Evolutionary conservation across 495 filamentous ascomycete species (phyloP).

Genomic region (Jackrogersella minutella): DNA sequence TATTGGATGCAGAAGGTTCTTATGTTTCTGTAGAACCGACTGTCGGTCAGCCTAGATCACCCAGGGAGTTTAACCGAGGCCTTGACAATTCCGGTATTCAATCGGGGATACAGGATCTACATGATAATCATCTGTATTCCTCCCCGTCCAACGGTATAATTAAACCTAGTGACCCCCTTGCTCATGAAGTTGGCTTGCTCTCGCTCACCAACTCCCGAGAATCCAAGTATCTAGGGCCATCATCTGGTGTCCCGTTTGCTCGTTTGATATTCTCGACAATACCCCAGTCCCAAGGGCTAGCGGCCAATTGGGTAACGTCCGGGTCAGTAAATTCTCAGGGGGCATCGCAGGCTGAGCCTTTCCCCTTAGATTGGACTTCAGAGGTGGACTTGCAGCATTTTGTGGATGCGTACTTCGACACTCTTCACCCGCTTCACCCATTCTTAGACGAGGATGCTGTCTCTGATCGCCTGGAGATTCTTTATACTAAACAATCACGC

Average conservation of each 20-base stretch:
- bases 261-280: slow-evolving; percentile 50
- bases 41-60: not conserved
- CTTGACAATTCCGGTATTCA: not conserved
- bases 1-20: not conserved
- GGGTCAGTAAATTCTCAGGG: not conserved
- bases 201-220: slow-evolving; percentile 28
- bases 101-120: not conserved
- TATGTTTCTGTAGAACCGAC: not conserved
- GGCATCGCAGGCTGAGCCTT: not conserved
- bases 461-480: slow-evolving; percentile 45
- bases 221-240: slow-evolving; percentile 32
- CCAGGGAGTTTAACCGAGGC: not conserved
- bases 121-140: not conserved
- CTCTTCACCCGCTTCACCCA: slow-evolving; percentile 53
- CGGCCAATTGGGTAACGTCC: slow-evolving; percentile 9
- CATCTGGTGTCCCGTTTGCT: slow-evolving; percentile 47
- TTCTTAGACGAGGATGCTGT: slow-evolving; percentile 55
- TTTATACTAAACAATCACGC: slow-evolving; percentile 39
- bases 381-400: slow-evolving; percentile 22
- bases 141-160: not conserved
- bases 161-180: slow-evolving; percentile 39
- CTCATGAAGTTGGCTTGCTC: slow-evolving; percentile 38
- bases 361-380: slow-evolving; percentile 1
- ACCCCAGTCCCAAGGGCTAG: slow-evolving; percentile 21
- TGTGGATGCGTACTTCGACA: slow-evolving; percentile 51